phyloP scores from a whole-genome alignment of 352 stramenopile species.

The Globisporangium acanthophoron region DNA sequence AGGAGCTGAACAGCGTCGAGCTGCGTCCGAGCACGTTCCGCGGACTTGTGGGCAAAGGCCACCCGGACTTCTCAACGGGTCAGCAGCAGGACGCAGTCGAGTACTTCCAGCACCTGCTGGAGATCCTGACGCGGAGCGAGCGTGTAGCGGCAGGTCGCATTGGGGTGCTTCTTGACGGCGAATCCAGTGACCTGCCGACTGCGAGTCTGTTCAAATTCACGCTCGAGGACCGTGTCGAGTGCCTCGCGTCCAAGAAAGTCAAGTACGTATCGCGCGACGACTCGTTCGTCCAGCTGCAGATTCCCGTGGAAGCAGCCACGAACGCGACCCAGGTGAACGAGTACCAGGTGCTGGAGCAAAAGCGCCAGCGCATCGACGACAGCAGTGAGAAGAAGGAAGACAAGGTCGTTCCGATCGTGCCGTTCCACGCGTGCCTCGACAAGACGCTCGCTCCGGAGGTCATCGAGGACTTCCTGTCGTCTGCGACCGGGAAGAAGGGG shows the following conservation, averaged over 20 bases:
- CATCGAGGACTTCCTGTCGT: constrained; percentile 90
- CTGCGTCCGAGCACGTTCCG: constrained; percentile 91
- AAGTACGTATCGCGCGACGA: constrained; percentile 86
- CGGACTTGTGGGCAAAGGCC: constrained; percentile 90
- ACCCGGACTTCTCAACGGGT: constrained; percentile 95
- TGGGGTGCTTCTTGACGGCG: constrained; percentile 39
- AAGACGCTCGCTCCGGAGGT: constrained; percentile 86
- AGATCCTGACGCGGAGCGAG: constrained; percentile 89
- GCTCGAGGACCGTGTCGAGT: constrained; percentile 81
- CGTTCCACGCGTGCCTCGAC: constrained; percentile 93
- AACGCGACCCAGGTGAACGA: constrained; percentile 84
- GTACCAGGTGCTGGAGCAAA: constrained; percentile 83
- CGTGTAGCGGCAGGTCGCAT: constrained; percentile 42
- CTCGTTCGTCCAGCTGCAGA: constrained; percentile 79
- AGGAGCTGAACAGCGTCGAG: constrained; percentile 30
- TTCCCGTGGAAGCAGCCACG: constrained; percentile 80
- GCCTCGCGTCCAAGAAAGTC: constrained; percentile 68
- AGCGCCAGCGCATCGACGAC: constrained; percentile 83
- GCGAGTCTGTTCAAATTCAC: constrained; percentile 92
- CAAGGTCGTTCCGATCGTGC: constrained; percentile 87
- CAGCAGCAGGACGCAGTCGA: constrained; percentile 98
- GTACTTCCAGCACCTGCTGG: constrained; percentile 96
- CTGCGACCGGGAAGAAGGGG: constrained; percentile 71
- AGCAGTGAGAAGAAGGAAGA: constrained; percentile 15
- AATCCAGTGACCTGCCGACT: constrained; percentile 48